Evolutionary conservation across 768 basidiomycete genomes (phyloP).

Genomic region (Mycena polygramma): DNA sequence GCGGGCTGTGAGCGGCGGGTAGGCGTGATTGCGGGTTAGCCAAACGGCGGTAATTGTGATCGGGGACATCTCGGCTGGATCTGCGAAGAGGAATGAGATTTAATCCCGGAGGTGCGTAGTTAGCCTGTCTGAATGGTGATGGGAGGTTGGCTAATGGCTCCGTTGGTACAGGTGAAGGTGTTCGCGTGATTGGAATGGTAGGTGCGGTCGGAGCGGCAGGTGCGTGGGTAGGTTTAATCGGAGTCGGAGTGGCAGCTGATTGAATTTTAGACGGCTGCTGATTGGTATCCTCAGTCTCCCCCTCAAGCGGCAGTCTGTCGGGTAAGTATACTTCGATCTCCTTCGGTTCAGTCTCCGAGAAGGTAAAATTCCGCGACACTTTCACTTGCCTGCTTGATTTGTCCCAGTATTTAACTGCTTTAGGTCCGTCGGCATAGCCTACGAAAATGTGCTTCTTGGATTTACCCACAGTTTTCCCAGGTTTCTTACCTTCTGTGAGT

Average conservation of each 20-base stretch:
- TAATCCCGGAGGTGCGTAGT: too few relatives aligned
- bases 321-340: background rate
- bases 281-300: conserved; percentile 23
- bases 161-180: too few relatives aligned
- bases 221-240: conserved; percentile 9
- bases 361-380: conserved; percentile 8
- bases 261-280: conserved; percentile 20
- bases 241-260: conserved; percentile 15
- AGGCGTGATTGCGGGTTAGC: too few relatives aligned
- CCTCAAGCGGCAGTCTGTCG: conserved; percentile 28
- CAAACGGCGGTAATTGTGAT: too few relatives aligned
- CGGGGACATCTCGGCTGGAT: too few relatives aligned
- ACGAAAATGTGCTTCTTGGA: conserved; percentile 5
- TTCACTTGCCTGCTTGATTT: conserved; percentile 19
- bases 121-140: too few relatives aligned
- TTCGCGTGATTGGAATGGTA: too few relatives aligned
- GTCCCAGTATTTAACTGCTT: conserved; percentile 17
- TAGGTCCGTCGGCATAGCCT: background rate
- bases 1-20: too few relatives aligned
- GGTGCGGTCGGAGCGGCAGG: too few relatives aligned
- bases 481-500: conserved; percentile 1
- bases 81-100: too few relatives aligned
- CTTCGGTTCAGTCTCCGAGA: conserved; percentile 5
- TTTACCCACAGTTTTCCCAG: background rate
- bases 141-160: too few relatives aligned